These are phyloP conservation scores for Aspergillus terreus DNA, from an alignment of 2,329 filamentous ascomycete genomes.

Conservation along the genomic window DNA sequence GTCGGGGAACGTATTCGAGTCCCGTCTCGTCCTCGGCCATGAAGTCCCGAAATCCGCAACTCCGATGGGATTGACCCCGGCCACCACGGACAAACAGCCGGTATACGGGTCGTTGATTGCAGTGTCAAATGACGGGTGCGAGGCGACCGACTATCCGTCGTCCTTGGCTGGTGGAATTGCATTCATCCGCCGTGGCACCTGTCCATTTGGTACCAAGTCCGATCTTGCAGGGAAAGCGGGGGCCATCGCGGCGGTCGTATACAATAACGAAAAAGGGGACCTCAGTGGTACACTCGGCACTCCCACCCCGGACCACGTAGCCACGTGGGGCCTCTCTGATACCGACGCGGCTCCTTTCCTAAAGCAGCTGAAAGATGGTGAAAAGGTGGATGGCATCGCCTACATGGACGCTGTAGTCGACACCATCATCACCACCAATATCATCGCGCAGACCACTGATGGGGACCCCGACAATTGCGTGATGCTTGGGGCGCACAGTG, in stretches of 20 bases:
- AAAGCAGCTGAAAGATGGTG: constrained; percentile 49
- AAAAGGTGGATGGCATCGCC: constrained; percentile 36
- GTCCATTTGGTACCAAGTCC: constrained; percentile 69
- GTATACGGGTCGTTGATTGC: constrained; percentile 48
- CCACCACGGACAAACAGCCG: constrained; percentile 22
- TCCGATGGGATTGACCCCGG: constrained; percentile 64
- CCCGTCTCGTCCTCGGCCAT: constrained; percentile 56
- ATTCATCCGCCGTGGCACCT: constrained; percentile 65
- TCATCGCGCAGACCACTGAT: constrained; percentile 56
- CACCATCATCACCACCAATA: constrained; percentile 50
- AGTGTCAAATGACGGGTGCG: constrained; percentile 61
- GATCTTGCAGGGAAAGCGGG: constrained; percentile 64
- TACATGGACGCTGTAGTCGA: constrained; percentile 45
- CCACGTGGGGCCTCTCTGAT: constrained; percentile 64
- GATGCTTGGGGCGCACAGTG: constrained; percentile 57
- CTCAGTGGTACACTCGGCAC: constrained; percentile 66
- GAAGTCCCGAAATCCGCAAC: constrained; percentile 50
- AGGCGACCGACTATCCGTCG: constrained; percentile 58
- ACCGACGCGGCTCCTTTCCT: constrained; percentile 58
- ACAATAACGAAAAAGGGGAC: constrained; percentile 64
- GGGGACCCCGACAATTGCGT: constrained; percentile 58
- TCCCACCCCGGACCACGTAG: constrained; percentile 50
- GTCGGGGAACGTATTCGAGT: constrained; percentile 58
- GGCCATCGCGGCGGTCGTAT: constrained; percentile 69
- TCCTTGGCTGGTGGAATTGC: constrained; percentile 62